Evolutionary conservation across 345 rosid genomes (phyloP).

Genomic region (Murraya paniculata): DNA sequence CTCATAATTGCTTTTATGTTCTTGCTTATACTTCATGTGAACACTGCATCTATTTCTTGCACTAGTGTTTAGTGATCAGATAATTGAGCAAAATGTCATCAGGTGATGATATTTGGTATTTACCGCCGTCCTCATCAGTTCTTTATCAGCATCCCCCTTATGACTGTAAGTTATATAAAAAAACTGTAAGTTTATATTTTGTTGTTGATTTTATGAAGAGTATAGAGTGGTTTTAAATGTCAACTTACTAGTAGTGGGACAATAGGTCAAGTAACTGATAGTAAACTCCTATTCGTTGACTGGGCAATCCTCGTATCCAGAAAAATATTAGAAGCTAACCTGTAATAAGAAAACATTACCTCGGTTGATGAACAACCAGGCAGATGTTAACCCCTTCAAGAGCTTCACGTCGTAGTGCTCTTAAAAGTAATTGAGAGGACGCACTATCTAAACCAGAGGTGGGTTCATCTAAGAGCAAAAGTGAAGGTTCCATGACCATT

Average conservation of each 20-base stretch:
- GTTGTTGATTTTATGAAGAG: neutral
- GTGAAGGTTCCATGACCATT: slow-evolving; percentile 98
- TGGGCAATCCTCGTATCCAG: neutral
- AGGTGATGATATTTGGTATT: neutral
- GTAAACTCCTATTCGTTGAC: neutral
- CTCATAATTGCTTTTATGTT: neutral
- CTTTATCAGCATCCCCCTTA: neutral
- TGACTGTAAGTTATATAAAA: neutral
- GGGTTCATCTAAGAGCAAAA: slow-evolving; percentile 91
- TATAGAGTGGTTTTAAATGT: neutral
- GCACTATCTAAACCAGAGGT: slow-evolving; percentile 99
- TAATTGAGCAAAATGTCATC: neutral
- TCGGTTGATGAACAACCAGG: slow-evolving; percentile 98
- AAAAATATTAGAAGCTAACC: neutral
- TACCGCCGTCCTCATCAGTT: neutral
- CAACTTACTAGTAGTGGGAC: neutral
- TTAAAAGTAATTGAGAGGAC: slow-evolving; percentile 82
- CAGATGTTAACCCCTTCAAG: slow-evolving; percentile 90
- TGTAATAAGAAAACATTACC: slow-evolving; percentile 35
- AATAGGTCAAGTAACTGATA: neutral
- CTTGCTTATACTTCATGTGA: neutral
- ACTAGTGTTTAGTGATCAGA: neutral
- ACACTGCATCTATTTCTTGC: neutral
- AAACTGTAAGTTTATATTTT: neutral
- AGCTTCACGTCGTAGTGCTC: slow-evolving; percentile 89